Conservation (phyloP, 208 protist species). For the Leishmania arabica region DNA sequence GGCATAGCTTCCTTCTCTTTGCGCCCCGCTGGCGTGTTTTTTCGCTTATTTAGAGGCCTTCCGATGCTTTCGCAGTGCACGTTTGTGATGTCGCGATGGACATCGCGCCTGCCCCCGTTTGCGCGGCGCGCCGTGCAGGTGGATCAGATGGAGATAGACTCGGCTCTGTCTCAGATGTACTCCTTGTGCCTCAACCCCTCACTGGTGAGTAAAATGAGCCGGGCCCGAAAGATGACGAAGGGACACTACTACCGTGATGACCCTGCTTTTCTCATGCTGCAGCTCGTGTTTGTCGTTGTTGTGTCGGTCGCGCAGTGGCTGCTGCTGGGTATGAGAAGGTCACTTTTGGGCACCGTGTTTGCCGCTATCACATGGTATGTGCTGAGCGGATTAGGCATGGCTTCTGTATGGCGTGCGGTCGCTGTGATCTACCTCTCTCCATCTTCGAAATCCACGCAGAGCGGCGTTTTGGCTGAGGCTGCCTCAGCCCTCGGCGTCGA, state of each 20-base stretch:
- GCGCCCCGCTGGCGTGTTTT: background rate
- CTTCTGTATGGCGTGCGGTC: constrained; percentile 46
- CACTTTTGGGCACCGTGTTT: constrained; percentile 65
- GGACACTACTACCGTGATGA: constrained; percentile 97
- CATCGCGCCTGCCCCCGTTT: constrained; percentile 76
- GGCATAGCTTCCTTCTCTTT: background rate
- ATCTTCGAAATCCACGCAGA: constrained; percentile 2
- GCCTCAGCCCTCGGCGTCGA: constrained; percentile 7
- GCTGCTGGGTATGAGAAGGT: constrained; percentile 27
- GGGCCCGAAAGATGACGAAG: constrained; percentile 94
- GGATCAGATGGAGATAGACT: constrained; percentile 94
- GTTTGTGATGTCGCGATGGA: constrained; percentile 56
- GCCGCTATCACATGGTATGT: constrained; percentile 42
- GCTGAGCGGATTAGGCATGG: constrained; percentile 66
- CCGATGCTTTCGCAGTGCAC: constrained; percentile 25
- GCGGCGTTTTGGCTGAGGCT: background rate
- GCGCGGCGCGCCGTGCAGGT: constrained; percentile 75
- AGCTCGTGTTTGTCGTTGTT: constrained; percentile 84
- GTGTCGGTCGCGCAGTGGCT: constrained; percentile 53
- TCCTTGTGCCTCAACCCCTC: constrained; percentile 78
- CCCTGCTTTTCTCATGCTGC: constrained; percentile 95
- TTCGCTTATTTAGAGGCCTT: background rate
- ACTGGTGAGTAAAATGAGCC: constrained; percentile 88
- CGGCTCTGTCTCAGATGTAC: constrained; percentile 92
- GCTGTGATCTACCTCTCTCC: constrained; percentile 32